Percentiles rank a stretch among this genome's conserved stretches.
Conservation (phyloP, 352 stramenopile species). For the Globisporangium perplexum region DNA sequence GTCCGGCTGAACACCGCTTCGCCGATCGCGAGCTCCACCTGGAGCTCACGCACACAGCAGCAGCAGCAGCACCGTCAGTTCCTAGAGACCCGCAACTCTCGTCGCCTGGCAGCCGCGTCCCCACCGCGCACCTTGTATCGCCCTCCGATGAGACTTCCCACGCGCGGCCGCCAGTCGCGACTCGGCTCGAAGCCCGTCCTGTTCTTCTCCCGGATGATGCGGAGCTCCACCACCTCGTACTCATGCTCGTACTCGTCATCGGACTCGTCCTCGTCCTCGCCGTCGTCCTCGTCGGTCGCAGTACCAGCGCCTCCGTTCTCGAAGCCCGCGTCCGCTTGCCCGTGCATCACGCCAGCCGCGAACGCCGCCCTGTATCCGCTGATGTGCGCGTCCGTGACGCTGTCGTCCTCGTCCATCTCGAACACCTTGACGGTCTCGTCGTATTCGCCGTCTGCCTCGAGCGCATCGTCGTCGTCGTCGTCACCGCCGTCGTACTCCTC, state of each 20-base stretch:
- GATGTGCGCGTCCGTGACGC: slow-evolving; percentile 9
- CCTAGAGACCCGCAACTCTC: no score
- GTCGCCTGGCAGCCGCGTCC: no score
- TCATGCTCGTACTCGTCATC: slow-evolving; percentile 37
- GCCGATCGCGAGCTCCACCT: slow-evolving; percentile 69
- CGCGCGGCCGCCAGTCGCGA: slow-evolving; percentile 61
- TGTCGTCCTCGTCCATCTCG: slow-evolving; percentile 55
- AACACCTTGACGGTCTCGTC: slow-evolving; percentile 46
- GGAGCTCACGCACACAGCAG: slow-evolving; percentile 1
- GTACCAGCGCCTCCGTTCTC: neutral
- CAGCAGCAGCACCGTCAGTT: neutral
- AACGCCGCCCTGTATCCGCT: slow-evolving; percentile 9
- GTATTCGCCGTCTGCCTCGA: slow-evolving; percentile 14
- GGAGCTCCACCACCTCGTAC: slow-evolving; percentile 68
- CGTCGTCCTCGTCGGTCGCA: slow-evolving; percentile 15
- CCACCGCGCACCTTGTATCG: slow-evolving; percentile 56
- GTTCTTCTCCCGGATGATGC: slow-evolving; percentile 72
- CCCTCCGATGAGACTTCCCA: slow-evolving; percentile 47
- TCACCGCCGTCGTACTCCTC: slow-evolving; percentile 25
- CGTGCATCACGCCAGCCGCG: neutral
- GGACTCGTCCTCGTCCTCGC: slow-evolving; percentile 30
- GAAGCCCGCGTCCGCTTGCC: slow-evolving; percentile 5
- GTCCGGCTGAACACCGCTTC: slow-evolving; percentile 82
- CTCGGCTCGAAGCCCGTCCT: slow-evolving; percentile 79
- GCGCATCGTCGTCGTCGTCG: slow-evolving; percentile 17